phyloP scores from a whole-genome alignment of 1,139 yeast species.

The Yamadazyma sp. region DNA sequence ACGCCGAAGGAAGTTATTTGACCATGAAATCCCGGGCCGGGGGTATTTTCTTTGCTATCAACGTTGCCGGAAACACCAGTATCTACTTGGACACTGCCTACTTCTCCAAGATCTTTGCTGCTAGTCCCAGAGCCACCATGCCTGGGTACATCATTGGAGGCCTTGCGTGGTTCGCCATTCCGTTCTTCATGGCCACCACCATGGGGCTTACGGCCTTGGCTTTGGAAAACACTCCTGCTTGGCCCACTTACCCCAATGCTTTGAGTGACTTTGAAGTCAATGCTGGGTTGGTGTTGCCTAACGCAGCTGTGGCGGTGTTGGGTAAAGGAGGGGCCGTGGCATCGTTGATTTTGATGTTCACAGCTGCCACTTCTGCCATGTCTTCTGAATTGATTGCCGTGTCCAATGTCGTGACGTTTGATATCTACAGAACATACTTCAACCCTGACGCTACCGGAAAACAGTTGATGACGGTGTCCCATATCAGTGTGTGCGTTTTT shows the following conservation, averaged over 20 bases:
- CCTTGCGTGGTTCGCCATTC: slow-evolving; percentile 89
- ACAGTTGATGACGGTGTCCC: slow-evolving; percentile 66
- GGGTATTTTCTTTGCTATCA: slow-evolving; percentile 81
- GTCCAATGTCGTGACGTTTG: slow-evolving; percentile 81
- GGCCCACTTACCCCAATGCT: slow-evolving; percentile 75
- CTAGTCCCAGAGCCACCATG: slow-evolving; percentile 78
- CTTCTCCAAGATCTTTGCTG: slow-evolving; percentile 88
- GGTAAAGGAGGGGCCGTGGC: slow-evolving; percentile 90
- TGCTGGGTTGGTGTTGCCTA: slow-evolving; percentile 82
- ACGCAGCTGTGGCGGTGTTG: slow-evolving; percentile 80
- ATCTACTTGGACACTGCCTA: slow-evolving; percentile 88
- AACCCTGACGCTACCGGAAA: slow-evolving; percentile 77
- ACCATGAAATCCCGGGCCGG: slow-evolving; percentile 78
- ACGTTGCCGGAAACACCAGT: slow-evolving; percentile 85
- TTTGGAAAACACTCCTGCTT: slow-evolving; percentile 61
- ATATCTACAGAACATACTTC: slow-evolving; percentile 75
- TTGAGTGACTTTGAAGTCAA: slow-evolving; percentile 68
- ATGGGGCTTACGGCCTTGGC: slow-evolving; percentile 81
- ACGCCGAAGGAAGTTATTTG: slow-evolving; percentile 73
- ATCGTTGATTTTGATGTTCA: slow-evolving; percentile 71
- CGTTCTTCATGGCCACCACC: slow-evolving; percentile 77
- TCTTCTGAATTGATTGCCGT: slow-evolving; percentile 89
- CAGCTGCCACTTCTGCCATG: slow-evolving; percentile 80
- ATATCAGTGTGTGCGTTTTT: slow-evolving; percentile 60
- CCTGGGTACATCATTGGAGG: slow-evolving; percentile 94